Evolutionary conservation across 441 rosid species (phyloP), one percentile per base, ranked within the genome.

Genomic region (Populus hybrid): DNA sequence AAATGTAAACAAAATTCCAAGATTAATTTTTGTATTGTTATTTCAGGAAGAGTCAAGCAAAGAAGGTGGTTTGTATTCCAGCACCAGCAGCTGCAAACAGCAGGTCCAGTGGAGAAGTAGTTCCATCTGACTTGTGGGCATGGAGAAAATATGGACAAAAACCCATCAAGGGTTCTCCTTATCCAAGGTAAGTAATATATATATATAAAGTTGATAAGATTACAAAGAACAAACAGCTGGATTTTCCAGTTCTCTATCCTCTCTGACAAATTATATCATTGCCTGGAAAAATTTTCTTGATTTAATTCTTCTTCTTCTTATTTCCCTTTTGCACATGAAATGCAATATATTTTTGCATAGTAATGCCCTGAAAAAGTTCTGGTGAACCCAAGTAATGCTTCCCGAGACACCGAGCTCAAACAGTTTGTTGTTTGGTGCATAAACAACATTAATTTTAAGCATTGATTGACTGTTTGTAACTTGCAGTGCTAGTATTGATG

Each of bases 81-180:
- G 97, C 85, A 69, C 98, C 98, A 42, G 97, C 99, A 53, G 91
- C 95, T 1, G 91, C 89, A 78, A 95, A 88, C 75, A 90, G 93
- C 85, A 85, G 98, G 87, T 86, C 97, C 2, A 90, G 88, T 42
- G 98, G 98, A 57, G 98, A 92, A 84, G 87, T 91, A 73, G 90
- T 96, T 70, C 98, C 98, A 0, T 95, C 98, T 46, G 98, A 92
- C 88, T 81, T 95, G 66, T 95, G 99, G 99, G 98, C 99, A 72
- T 95, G 99, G 99, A 87, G 98, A 80, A 93, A 95, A 70, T 95
- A 95, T 53, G 99, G 99, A 64, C 99, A 95, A 85, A 93, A 95
- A 85, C 97, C 97, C 79, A 94, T 94, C 82, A 95, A 95, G 76
- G 98, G 98, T 79, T 95, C 98, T 79, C 98, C 98, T 74, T 91